Evolutionary conservation across 768 basidiomycete species (phyloP), one percentile per base, ranked within the genome.

Genomic region (Rhodotorula kratochvilovae): DNA sequence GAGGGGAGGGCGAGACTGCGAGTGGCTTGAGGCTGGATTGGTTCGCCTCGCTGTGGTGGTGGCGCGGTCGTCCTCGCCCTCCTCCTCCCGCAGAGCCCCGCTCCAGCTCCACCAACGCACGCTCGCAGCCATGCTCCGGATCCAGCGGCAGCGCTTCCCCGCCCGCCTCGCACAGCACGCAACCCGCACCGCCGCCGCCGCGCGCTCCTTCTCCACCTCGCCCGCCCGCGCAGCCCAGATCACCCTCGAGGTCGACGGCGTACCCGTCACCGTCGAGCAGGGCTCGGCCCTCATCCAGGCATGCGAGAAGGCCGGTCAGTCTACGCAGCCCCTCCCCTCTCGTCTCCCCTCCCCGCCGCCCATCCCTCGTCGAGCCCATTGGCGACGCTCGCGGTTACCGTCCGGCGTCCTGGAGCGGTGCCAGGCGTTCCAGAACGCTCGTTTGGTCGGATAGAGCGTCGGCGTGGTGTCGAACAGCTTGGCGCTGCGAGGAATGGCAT

Each of bases 241-340:
- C 76, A 95, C 92, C 43, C 83, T 98, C 42, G 95, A 93, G 3
- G 89, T 98, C 53, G 94, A 99, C 81, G 95, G 95, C 73, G 96
- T 94, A 82, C 90, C 93, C 83, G 93, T 99, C 31, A 93, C 92
- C 4, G 93, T 99, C 48, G 92, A 92, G 36, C 92, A 95, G 84
- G 95, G 94, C 8, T 45, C 66, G n/a, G 64, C 74, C 21, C 64
- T 76, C 43, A 77, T 77, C 59, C 77, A 78, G 71, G 79, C 79
- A 10, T 79, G 78, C 69, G 79, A 80, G 66, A 73, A 74, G 56
- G 79, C 79, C 29, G 79, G 73, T 71, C 16, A 6, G 73, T 68
- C 31, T 6, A 11, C 36, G 10, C 5, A 11, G 27, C 51, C 29
- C 39, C 19, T 5, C 35, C 15, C 58, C 29, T n/a, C n/a, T n/a